Conservation (phyloP, 2,329 filamentous ascomycete genomes). For the Chaetomiaceae sp. region DNA sequence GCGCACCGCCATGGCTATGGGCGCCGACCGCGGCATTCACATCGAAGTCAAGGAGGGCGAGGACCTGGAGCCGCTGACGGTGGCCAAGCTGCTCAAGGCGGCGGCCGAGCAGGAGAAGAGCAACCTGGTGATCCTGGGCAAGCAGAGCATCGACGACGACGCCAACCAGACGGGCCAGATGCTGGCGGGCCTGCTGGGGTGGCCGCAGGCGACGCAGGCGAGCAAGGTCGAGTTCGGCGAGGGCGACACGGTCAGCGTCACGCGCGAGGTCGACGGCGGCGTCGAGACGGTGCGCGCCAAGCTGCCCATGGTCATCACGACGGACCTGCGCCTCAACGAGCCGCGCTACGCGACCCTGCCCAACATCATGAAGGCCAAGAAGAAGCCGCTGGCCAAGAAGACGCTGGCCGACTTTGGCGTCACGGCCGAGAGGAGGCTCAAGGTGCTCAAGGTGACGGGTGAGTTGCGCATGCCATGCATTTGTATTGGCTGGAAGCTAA, state of each 20-base stretch:
- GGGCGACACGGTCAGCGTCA: slow-evolving; percentile 68
- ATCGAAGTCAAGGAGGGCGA: slow-evolving; percentile 73
- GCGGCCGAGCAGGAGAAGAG: slow-evolving; percentile 79
- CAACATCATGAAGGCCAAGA: slow-evolving; percentile 99
- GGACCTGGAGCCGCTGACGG: slow-evolving; percentile 80
- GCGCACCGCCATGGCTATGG: slow-evolving; percentile 98
- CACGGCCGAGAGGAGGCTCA: slow-evolving; percentile 69
- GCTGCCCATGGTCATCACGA: slow-evolving; percentile 91
- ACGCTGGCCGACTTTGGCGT: slow-evolving; percentile 77
- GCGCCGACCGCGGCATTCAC: slow-evolving; percentile 86
- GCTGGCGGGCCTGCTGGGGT: slow-evolving; percentile 86
- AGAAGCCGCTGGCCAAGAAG: slow-evolving; percentile 97
- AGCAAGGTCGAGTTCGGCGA: slow-evolving; percentile 74
- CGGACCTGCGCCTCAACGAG: slow-evolving; percentile 90
- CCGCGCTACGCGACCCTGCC: slow-evolving; percentile 91
- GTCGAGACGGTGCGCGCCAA: slow-evolving; percentile 82
- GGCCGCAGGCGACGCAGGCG: slow-evolving; percentile 93
- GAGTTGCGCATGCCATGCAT: slow-evolving; percentile 22
- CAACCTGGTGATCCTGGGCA: slow-evolving; percentile 90
- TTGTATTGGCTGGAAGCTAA: slow-evolving; percentile 4
- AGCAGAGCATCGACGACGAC: slow-evolving; percentile 98
- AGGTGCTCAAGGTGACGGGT: slow-evolving; percentile 85
- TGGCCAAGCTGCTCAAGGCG: slow-evolving; percentile 82
- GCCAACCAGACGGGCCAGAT: slow-evolving; percentile 95
- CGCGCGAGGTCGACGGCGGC: slow-evolving; percentile 90